These are phyloP conservation scores for Phascolomyces articulosus DNA, from an alignment of 371 early-diverging fungal species.

Conservation along the genomic window DNA sequence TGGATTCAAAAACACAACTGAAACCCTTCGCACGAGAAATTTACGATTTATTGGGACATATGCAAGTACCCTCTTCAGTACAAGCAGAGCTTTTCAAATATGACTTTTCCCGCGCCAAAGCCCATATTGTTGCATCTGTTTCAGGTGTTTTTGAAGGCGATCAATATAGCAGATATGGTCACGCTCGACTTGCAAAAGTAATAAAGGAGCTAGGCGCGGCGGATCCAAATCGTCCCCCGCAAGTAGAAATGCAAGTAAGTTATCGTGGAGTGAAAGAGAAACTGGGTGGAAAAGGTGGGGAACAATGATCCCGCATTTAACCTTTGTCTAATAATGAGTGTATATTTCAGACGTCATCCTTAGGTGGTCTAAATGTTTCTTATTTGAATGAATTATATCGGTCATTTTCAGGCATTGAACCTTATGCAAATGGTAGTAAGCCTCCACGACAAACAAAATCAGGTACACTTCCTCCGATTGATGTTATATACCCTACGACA, in stretches of 20 bases:
- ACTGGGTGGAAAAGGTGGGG: no score
- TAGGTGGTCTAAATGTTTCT: slow-evolving; percentile 28
- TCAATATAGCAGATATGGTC: slow-evolving; percentile 35
- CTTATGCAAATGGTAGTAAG: slow-evolving; percentile 20
- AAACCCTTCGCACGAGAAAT: slow-evolving; percentile 42
- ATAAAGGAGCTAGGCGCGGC: slow-evolving; percentile 27
- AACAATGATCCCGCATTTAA: no score
- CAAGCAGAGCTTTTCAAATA: slow-evolving; percentile 37
- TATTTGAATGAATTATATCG: slow-evolving; percentile 42
- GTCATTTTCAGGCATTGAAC: slow-evolving; percentile 42
- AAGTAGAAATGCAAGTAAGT: slow-evolving; percentile 50
- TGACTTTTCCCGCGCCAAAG: slow-evolving; percentile 47
- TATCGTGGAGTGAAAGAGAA: no score
- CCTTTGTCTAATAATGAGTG: no score
- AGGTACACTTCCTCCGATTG: slow-evolving; percentile 34
- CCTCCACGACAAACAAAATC: slow-evolving; percentile 11
- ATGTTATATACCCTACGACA: slow-evolving; percentile 32
- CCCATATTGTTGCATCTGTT: slow-evolving; percentile 44
- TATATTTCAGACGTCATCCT: slow-evolving; percentile 47
- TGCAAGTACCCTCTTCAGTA: slow-evolving; percentile 43
- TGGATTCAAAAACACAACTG: slow-evolving; percentile 1
- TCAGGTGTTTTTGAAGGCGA: slow-evolving; percentile 44
- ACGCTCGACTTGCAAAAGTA: slow-evolving; percentile 38
- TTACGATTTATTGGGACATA: slow-evolving; percentile 29
- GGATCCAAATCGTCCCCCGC: slow-evolving; percentile 19